phyloP scores from a whole-genome alignment of 176 grass and related monocot species.

The Cocos nucifera region DNA sequence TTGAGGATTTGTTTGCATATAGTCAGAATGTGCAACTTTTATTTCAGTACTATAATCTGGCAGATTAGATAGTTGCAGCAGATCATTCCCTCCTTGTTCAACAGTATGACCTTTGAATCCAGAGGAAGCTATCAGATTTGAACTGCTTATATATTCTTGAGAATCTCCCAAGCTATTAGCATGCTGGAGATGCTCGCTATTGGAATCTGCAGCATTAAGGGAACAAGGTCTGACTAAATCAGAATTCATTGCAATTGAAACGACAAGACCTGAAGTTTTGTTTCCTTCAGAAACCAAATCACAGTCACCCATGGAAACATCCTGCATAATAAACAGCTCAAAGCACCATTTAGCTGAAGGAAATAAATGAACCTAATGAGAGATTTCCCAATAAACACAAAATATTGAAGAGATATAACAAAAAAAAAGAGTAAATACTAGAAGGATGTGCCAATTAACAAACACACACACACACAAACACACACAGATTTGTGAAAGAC shows the following conservation, averaged over 20 bases:
- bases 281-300: slow-evolving; percentile 14
- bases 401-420: neutral
- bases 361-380: too few species aligned
- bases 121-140: too few species aligned
- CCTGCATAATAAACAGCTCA: slow-evolving; percentile 13
- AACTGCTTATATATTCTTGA: too few species aligned
- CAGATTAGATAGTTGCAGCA: too few species aligned
- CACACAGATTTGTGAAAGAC: too few species aligned
- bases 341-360: too few species aligned
- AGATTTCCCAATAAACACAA: too few species aligned
- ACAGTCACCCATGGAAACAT: slow-evolving; percentile 15
- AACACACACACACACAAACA: too few species aligned
- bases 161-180: too few species aligned
- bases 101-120: too few species aligned
- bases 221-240: slow-evolving; percentile 6
- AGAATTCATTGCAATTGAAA: neutral
- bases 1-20: slow-evolving; percentile 2
- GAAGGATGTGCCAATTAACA: too few species aligned
- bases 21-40: slow-evolving; percentile 11
- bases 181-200: slow-evolving; percentile 6
- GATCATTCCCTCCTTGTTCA: too few species aligned
- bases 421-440: slow-evolving; percentile 2
- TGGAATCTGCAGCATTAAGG: slow-evolving; percentile 3
- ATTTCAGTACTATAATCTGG: neutral
- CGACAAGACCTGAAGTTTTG: slow-evolving; percentile 8